These are phyloP conservation scores for Hanseniaspora sp. DNA, from an alignment of 1,139 yeast species.

Conservation along the genomic window DNA sequence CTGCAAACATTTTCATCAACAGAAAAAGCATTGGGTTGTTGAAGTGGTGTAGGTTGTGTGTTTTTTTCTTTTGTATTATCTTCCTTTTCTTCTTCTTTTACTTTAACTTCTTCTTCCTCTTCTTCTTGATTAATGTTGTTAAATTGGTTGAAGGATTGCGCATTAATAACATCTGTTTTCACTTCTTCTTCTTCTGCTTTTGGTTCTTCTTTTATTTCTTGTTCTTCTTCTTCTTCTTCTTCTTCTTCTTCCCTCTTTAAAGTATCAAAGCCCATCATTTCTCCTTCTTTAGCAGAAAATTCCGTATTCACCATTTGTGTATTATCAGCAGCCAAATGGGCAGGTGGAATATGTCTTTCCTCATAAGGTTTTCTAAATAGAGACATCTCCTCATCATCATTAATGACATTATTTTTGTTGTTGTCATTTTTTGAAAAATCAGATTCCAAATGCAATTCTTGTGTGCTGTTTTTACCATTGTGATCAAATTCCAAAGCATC, in stretches of 20 bases:
- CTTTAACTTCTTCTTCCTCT: not conserved
- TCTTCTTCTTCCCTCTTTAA: not conserved
- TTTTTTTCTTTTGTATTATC: not conserved
- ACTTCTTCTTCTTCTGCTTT: not conserved
- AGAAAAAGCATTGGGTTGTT: not conserved
- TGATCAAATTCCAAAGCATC: not conserved
- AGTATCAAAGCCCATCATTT: not conserved
- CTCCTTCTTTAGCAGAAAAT: not conserved
- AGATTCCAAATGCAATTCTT: not conserved
- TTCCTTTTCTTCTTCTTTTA: not conserved
- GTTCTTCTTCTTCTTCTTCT: not conserved
- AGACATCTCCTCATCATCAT: not conserved
- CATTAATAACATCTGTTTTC: too few species aligned
- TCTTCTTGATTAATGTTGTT: too few species aligned
- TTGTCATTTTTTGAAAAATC: not conserved
- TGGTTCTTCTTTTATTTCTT: not conserved
- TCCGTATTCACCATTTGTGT: too few species aligned
- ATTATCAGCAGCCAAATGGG: not conserved
- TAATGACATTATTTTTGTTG: too few species aligned
- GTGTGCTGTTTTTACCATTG: not conserved
- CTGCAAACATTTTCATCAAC: slow-evolving; percentile 35
- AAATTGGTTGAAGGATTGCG: too few species aligned
- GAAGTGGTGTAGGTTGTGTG: not conserved
- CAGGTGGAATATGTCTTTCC: slow-evolving; percentile 11
- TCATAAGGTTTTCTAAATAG: not conserved